Evolutionary conservation across 768 basidiomycete genomes (phyloP), one percentile per base, ranked within the genome.

Genomic region (Tylopilus sp.): DNA sequence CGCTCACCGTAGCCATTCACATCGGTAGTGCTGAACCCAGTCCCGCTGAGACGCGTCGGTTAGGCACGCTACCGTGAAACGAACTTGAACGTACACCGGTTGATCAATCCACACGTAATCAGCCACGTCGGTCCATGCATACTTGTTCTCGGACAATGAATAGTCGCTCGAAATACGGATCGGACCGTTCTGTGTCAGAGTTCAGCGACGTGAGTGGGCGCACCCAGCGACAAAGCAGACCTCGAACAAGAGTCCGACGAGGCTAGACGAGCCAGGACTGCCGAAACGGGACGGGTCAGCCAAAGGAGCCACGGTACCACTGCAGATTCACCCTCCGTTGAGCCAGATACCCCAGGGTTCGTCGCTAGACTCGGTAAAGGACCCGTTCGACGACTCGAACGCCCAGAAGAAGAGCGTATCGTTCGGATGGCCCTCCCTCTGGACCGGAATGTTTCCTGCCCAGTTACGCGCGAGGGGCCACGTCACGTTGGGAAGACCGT

Each of bases 61-160:
- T 21, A 56, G 41, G 50, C 9, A 14, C n/a, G 34, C 8, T 19
- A 11, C 9, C 0, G 19, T 4, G 9, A 36, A 19, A 50, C 24
- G 17, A 31, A 44, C 2, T 7, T 31, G n/a, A 24, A 64, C 75
- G 3, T 62, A 75, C 63, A 86, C 86, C 44, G 86, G 87, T 51
- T 88, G 84, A 60, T 89, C 88, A 45, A 89, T 72, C 85, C 84
- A 88, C 33, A 89, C 76, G 56, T 79, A 82, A 66, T 89, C 87
- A 2, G 83, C 79, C 21, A 86, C 63, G 22, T 69, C 76, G 53
- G 77, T 72, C 82, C 85, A 87, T 57, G 79, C 77, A 63, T 81
- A 76, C 4, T 75, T 62, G 57, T 88, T 88, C 13, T 74, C 60
- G 17, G 70, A 71, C 3, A 79, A 64, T 10, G 72, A 75, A 52